phyloP scores from a whole-genome alignment of 2,329 filamentous ascomycete genomes.

The Talaromyces albobiverticillius region DNA sequence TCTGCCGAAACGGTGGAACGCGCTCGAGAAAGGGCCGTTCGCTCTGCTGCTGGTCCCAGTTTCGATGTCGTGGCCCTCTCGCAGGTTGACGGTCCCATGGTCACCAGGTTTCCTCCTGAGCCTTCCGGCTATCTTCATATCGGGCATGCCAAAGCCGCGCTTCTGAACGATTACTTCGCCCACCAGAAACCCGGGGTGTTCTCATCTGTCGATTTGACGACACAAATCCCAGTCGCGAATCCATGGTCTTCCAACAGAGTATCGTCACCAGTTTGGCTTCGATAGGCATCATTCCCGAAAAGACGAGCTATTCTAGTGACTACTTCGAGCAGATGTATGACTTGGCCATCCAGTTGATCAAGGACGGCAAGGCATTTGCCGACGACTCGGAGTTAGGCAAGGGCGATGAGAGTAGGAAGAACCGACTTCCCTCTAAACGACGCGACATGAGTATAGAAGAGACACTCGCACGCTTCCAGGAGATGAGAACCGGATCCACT shows the following conservation, averaged over 20 bases:
- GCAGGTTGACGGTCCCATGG: conserved; percentile 81
- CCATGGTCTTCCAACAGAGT: conserved; percentile 51
- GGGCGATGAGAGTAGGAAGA: conserved; percentile 50
- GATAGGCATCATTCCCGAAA: conserved; percentile 87
- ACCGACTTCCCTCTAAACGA: conserved; percentile 58
- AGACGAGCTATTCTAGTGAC: conserved; percentile 87
- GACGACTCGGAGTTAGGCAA: conserved; percentile 89
- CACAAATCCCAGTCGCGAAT: conserved; percentile 96
- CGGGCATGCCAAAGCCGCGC: conserved; percentile 87
- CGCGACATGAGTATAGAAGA: conserved; percentile 73
- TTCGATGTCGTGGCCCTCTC: conserved; percentile 94
- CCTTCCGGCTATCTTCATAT: conserved; percentile 94
- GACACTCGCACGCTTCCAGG: conserved; percentile 78
- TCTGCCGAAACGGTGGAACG: conserved; percentile 66
- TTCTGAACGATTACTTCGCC: conserved; percentile 94
- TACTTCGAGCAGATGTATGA: conserved; percentile 93
- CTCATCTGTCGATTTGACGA: conserved; percentile 93
- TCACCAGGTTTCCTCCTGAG: conserved; percentile 93
- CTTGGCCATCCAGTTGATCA: conserved; percentile 78
- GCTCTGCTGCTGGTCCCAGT: conserved; percentile 76
- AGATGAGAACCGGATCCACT: conserved; percentile 83
- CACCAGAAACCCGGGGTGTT: conserved; percentile 73
- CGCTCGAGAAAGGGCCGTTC: conserved; percentile 61
- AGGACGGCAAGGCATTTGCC: conserved; percentile 82
- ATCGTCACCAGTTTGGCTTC: conserved; percentile 38